These are phyloP conservation scores for Aspergillus steynii DNA, from an alignment of 495 filamentous ascomycete species.

Conservation along the genomic window DNA sequence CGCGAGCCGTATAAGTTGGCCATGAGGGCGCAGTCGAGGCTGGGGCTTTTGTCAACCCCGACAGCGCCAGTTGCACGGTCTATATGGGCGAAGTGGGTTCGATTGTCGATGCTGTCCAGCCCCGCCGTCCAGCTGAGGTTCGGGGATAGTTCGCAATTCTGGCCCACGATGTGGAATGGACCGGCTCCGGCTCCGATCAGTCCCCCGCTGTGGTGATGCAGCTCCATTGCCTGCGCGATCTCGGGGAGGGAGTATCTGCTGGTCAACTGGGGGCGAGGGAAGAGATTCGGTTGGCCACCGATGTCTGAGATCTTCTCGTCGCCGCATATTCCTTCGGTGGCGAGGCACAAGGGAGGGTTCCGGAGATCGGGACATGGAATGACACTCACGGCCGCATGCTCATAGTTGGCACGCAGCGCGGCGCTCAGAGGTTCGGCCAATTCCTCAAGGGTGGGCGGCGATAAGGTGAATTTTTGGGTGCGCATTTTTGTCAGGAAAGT, in stretches of 20 bases:
- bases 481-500: background rate
- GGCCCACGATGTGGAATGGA: constrained; percentile 40
- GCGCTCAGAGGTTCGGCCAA: constrained; percentile 23
- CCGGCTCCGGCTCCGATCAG: constrained; percentile 40
- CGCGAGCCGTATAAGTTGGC: constrained; percentile 37
- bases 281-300: constrained; percentile 37
- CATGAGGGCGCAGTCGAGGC: constrained; percentile 40
- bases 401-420: constrained; percentile 30
- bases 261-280: constrained; percentile 31
- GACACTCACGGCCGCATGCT: constrained; percentile 21
- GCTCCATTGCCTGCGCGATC: constrained; percentile 34
- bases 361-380: constrained; percentile 38
- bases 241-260: constrained; percentile 32
- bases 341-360: constrained; percentile 36
- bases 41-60: constrained; percentile 1
- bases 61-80: constrained; percentile 8
- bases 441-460: constrained; percentile 29
- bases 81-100: background rate
- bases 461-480: background rate
- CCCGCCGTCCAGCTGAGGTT: constrained; percentile 29
- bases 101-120: background rate
- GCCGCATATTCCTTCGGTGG: constrained; percentile 36
- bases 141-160: constrained; percentile 40
- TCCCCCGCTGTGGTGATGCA: constrained; percentile 25
- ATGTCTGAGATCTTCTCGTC: constrained; percentile 38